A percentile compares a stretch with the other conserved stretches of the same genome.
Evolutionary conservation across 2,329 filamentous ascomycete species (phyloP).

Genomic region (Cyclaneusma minus): DNA sequence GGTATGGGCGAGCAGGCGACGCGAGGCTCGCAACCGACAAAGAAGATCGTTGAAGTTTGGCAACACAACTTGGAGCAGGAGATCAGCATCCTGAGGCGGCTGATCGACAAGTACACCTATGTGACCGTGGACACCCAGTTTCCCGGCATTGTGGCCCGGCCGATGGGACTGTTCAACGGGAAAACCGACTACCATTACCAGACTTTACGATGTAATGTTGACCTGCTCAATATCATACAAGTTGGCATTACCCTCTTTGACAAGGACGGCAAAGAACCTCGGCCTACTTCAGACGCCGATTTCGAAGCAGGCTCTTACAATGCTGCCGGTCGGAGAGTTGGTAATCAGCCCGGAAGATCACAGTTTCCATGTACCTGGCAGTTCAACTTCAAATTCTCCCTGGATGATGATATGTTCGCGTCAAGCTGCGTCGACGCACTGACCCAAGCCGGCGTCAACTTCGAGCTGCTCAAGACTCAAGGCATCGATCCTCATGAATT

Average conservation of each 20-base stretch:
- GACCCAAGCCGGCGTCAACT: constrained; percentile 84
- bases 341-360: constrained; percentile 14
- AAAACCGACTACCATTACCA: constrained; percentile 99
- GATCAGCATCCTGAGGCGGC: constrained; percentile 66
- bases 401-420: constrained; percentile 95
- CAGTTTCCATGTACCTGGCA: constrained; percentile 87
- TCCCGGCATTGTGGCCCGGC: constrained; percentile 88
- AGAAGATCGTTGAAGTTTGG: constrained; percentile 92
- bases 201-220: constrained; percentile 90
- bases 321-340: background rate
- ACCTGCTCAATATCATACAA: constrained; percentile 94
- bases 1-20: constrained; percentile 34
- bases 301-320: background rate
- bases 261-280: constrained; percentile 73
- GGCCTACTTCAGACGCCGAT: no score
- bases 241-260: constrained; percentile 91
- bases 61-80: constrained; percentile 81
- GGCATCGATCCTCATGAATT: constrained; percentile 87
- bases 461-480: constrained; percentile 65
- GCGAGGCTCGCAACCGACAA: constrained; percentile 45
- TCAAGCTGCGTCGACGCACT: constrained; percentile 87
- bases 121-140: constrained; percentile 99
- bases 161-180: constrained; percentile 85
- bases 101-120: constrained; percentile 85
- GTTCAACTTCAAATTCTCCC: constrained; percentile 95